Evolutionary conservation across 352 stramenopile genomes (phyloP).

Genomic region (Saprolegnia parasitica): DNA sequence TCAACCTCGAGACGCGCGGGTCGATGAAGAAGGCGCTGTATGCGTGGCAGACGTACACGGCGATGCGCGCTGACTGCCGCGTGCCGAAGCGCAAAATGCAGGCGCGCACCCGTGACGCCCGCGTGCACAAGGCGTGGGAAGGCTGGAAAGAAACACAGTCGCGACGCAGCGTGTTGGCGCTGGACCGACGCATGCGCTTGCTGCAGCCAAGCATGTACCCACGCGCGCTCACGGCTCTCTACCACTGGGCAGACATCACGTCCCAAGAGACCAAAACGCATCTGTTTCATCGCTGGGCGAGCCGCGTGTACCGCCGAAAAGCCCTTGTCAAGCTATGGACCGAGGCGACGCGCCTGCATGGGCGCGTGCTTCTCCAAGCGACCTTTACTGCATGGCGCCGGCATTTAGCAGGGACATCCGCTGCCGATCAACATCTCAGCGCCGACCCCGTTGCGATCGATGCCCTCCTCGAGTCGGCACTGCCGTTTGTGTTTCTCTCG

Average conservation of each 20-base stretch:
- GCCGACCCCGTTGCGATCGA: background rate
- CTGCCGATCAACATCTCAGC: background rate
- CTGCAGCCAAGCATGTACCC: conserved; percentile 22
- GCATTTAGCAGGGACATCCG: background rate
- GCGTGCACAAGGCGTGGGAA: conserved; percentile 11
- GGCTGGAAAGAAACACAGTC: conserved; percentile 26
- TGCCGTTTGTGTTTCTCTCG: conserved; percentile 1
- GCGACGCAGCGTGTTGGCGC: background rate
- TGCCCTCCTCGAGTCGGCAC: background rate
- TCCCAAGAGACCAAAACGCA: conserved; percentile 14
- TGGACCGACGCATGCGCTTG: conserved; percentile 19
- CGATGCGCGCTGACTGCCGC: conserved; percentile 11
- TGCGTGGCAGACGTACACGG: conserved; percentile 17
- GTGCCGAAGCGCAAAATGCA: conserved; percentile 18
- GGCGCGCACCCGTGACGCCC: background rate
- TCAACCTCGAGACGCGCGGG: conserved; percentile 20
- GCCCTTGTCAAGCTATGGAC: conserved; percentile 25
- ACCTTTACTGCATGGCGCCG: conserved; percentile 9
- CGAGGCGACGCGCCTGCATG: background rate
- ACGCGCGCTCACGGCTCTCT: background rate
- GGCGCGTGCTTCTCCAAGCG: background rate
- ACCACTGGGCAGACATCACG: conserved; percentile 16
- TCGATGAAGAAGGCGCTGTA: conserved; percentile 22
- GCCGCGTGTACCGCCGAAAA: background rate
- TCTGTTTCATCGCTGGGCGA: conserved; percentile 15